Evolutionary conservation across 1,284 basidiomycete genomes (phyloP).

Genomic region (Apiotrichum brassicae): DNA sequence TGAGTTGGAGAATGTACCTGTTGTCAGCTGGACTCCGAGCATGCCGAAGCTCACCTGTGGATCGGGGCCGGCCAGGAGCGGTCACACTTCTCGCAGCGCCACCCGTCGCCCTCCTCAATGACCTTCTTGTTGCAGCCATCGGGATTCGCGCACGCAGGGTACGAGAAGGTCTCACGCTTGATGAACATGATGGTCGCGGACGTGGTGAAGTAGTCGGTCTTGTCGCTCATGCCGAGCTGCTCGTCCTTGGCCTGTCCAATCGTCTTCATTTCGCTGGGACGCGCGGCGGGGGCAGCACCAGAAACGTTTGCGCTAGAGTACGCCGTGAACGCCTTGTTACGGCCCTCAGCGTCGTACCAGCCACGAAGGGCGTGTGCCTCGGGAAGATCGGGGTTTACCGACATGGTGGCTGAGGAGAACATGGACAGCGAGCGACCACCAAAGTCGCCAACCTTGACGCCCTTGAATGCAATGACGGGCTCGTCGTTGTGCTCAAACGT

Average conservation of each 20-base stretch:
- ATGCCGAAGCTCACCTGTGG: slow-evolving; percentile 59
- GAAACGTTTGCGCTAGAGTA: slow-evolving; percentile 53
- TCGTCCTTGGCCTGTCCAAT: slow-evolving; percentile 76
- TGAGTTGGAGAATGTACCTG: slow-evolving; percentile 85
- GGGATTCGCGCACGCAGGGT: slow-evolving; percentile 76
- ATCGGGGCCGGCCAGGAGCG: slow-evolving; percentile 66
- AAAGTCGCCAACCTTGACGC: slow-evolving; percentile 90
- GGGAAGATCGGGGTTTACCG: slow-evolving; percentile 78
- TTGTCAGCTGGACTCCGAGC: not conserved
- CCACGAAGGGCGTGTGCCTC: slow-evolving; percentile 81
- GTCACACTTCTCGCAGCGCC: slow-evolving; percentile 94
- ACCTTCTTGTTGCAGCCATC: slow-evolving; percentile 90
- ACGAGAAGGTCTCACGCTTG: slow-evolving; percentile 76
- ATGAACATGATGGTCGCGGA: slow-evolving; percentile 86
- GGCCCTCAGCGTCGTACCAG: slow-evolving; percentile 73
- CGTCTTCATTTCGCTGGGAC: slow-evolving; percentile 64
- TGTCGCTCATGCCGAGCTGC: slow-evolving; percentile 70
- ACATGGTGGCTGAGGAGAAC: slow-evolving; percentile 63
- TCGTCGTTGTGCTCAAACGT: slow-evolving; percentile 56
- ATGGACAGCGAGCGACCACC: slow-evolving; percentile 79
- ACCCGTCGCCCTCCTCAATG: slow-evolving; percentile 59
- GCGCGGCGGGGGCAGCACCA: slow-evolving; percentile 46
- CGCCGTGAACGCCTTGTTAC: slow-evolving; percentile 60
- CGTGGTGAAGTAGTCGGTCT: slow-evolving; percentile 72
- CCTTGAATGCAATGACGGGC: slow-evolving; percentile 86